Conservation (phyloP, 2,329 filamentous ascomycete species). For the Colletotrichum zoysiae region DNA sequence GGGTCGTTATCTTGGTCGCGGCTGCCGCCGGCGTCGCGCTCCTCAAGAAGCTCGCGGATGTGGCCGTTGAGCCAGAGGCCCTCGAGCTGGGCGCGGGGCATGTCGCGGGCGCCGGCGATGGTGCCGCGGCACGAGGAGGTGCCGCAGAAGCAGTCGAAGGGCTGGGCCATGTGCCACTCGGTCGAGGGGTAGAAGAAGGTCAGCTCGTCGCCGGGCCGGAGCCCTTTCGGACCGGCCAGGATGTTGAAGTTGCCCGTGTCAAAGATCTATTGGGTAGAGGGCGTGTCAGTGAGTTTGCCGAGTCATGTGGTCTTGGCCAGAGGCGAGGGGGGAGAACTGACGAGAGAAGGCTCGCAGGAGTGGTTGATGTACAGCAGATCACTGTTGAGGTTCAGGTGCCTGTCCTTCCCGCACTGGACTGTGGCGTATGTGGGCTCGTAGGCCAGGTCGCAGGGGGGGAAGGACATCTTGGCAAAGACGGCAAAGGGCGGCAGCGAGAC, state of each 20-base stretch:
- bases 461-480: constrained; percentile 74
- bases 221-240: constrained; percentile 68
- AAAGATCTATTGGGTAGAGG: constrained; percentile 62
- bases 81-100: constrained; percentile 65
- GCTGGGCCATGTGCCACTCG: constrained; percentile 80
- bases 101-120: constrained; percentile 73
- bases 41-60: constrained; percentile 67
- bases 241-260: constrained; percentile 69
- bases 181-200: constrained; percentile 83
- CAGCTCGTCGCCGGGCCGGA: constrained; percentile 68
- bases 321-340: constrained; percentile 53
- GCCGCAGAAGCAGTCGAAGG: constrained; percentile 75
- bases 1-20: constrained; percentile 50
- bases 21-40: constrained; percentile 46
- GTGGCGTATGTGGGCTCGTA: constrained; percentile 72
- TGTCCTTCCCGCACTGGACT: constrained; percentile 68
- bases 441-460: constrained; percentile 71
- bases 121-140: constrained; percentile 68
- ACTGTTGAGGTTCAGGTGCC: constrained; percentile 73
- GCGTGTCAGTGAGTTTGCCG: constrained; percentile 28
- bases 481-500: constrained; percentile 70
- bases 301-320: background rate
- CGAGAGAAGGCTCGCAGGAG: constrained; percentile 74
- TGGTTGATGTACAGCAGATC: constrained; percentile 78
- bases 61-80: constrained; percentile 73